Evolutionary conservation across 1,139 yeast species (phyloP).

Genomic region (Yamadazyma aaseri): DNA sequence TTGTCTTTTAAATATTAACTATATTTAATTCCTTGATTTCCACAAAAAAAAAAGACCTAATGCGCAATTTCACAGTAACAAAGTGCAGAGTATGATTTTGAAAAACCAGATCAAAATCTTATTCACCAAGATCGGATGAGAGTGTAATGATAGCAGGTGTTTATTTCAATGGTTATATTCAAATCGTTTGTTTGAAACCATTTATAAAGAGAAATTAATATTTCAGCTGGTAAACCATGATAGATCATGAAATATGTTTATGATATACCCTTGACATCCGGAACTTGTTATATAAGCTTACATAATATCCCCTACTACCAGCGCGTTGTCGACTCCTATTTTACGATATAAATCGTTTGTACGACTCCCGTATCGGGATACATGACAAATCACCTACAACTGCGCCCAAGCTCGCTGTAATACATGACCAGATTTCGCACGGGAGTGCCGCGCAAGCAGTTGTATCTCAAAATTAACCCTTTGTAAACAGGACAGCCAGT

Average conservation of each 20-base stretch:
- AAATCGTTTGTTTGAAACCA: no score
- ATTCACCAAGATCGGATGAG: no score
- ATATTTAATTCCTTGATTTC: constrained; percentile 16
- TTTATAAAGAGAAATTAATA: no score
- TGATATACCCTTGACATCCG: neutral
- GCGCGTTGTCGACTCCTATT: constrained; percentile 1
- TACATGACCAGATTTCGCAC: neutral
- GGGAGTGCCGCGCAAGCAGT: neutral
- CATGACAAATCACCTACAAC: neutral
- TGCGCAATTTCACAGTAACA: neutral
- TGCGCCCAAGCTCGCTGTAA: constrained; percentile 1
- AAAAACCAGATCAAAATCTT: no score
- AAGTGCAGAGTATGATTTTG: neutral
- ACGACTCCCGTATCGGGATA: constrained; percentile 1
- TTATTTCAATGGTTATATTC: no score
- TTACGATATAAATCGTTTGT: neutral
- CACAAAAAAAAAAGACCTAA: constrained; percentile 2
- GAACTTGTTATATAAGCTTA: neutral
- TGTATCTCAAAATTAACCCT: neutral
- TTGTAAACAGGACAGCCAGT: neutral
- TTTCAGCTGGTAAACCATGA: no score
- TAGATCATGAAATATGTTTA: no score
- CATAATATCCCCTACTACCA: constrained; percentile 1
- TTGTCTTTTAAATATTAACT: constrained; percentile 27
- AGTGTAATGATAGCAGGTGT: no score